These are phyloP conservation scores for Spizellomyces punctatus DNA, from an alignment of 192 early-diverging fungal genomes.

Conservation along the genomic window DNA sequence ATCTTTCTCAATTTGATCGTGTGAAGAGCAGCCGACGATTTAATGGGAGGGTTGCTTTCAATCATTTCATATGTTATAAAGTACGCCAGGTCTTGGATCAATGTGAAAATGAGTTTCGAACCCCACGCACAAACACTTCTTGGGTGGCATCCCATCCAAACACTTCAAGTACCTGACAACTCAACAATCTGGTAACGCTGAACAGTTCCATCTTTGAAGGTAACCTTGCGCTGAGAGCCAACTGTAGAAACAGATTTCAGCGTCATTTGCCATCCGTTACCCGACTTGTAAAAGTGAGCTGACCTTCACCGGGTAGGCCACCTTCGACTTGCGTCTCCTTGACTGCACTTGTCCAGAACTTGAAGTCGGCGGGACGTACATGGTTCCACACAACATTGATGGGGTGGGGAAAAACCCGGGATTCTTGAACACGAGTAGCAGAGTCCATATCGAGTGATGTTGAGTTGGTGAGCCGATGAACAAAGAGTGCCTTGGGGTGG, in stretches of 20 bases:
- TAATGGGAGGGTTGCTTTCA: conserved; percentile 36
- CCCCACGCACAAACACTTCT: neutral
- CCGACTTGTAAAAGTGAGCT: conserved; percentile 3
- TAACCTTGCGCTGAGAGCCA: conserved; percentile 42
- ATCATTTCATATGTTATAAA: conserved; percentile 49
- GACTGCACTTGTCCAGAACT: conserved; percentile 36
- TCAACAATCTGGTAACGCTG: conserved; percentile 43
- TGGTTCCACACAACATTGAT: conserved; percentile 33
- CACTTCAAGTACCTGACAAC: conserved; percentile 22
- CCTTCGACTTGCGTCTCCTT: conserved; percentile 27
- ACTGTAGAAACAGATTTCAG: conserved; percentile 17
- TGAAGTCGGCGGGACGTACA: conserved; percentile 37
- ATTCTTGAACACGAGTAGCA: conserved; percentile 30
- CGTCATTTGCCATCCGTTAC: neutral
- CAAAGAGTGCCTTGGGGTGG: neutral
- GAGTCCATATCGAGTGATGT: conserved; percentile 18
- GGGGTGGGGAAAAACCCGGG: conserved; percentile 33
- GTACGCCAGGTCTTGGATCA: conserved; percentile 26
- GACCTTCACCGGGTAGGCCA: conserved; percentile 22
- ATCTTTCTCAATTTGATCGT: conserved; percentile 42
- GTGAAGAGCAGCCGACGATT: conserved; percentile 40
- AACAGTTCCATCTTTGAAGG: conserved; percentile 51
- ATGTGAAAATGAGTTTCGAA: neutral
- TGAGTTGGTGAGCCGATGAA: neutral
- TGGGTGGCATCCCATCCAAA: neutral